Base-by-base conservation (phyloP, 78 protist species). In the Tieghemostelium lacteum region DNA sequence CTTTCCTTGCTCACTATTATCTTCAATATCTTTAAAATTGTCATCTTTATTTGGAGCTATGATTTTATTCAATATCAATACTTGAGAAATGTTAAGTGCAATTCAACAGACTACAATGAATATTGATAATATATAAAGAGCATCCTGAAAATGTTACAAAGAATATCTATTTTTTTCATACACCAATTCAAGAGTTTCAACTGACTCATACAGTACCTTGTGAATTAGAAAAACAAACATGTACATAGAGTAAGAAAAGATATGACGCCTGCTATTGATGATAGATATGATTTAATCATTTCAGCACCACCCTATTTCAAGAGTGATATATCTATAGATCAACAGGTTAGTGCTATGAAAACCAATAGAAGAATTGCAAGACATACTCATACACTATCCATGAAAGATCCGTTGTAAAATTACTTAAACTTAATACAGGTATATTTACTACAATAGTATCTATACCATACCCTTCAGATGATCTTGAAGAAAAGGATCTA, bases 221-320 rank as follows among this genome's bases (percentile, higher is more conserved):
- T 6, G 34, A 36, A 33, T 10, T 76, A 58, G 37, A 63, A 42
- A 75, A 63, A 22, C 61, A 63, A 17, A n/a, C n/a, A n/a, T n/a
- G n/a, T n/a, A n/a, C n/a, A n/a, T 7, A 26, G 49, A 5, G 16
- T 36, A 5, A 45, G 10, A 45, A 10, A 6, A 45, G 52, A 45
- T 10, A 6, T 14, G 6, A 66, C 49, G 28, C 36, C 71, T 40
- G 57, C 91, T 2, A 19, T 33, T 1, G 78, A 69, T 40, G 64
- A 49, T 5, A 16, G 24, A 19, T 83, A 83, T 54, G 91, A 83
- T 60, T 45, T 83, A 42, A 83, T 83, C 22, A 83, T 83, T 16
- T 58, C 78, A n/a, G 91, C 91, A 58, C 91, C 91, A 66, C 91
- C 91, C 45, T 83, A 83, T 42, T 83, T 83, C 70, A 71, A 71